Evolutionary conservation across 306 rosid species (phyloP), one percentile per base, ranked within the genome.

Genomic region (Corylus americana): DNA sequence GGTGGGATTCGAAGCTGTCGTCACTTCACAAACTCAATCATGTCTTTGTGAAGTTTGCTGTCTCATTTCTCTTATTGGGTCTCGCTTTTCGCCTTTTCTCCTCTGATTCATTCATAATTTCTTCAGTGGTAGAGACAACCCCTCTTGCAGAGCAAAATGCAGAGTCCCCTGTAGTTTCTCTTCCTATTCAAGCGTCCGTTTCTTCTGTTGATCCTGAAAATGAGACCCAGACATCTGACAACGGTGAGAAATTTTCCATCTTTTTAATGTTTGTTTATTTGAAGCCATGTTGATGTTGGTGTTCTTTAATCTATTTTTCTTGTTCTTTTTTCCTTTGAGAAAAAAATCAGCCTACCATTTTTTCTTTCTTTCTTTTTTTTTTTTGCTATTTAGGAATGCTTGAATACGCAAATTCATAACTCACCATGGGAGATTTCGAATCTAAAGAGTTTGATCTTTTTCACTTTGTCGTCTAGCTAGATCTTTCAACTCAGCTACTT

Each of bases 11-110:
- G 14, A 80, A 71, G 54, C 85, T 83, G 77, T 74, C 57, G 22
- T 59, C 80, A 31, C 35, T 75, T n/a, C 53, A 53, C 68, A 89
- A 84, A 44, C 82, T 50, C 8, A 80, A 49, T n/a, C 71, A 73
- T 72, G 71, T 69, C 3, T 42, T 84, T 27, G 81, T 84, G 62
- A 86, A 84, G 82, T 53, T 84, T 62, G 83, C 77, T 12, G 77
- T 82, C 47, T 84, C 78, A 9, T 75, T 89, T 22, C 70, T 89
- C 73, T 76, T 84, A 16, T 17, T 78, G 70, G 87, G 88, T 78
- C 80, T 86, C 2, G 86, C 79, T 22, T 82, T 89, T 78, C 84
- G 80, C 59, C 59, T 89, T 66, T 72, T 79, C 58, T 80, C 62
- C 48, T 78, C 87, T 8, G 74, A 86, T 84, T 78, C 90, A 9